phyloP scores from a whole-genome alignment of 352 stramenopile species.

The Phytophthora tentaculata region DNA sequence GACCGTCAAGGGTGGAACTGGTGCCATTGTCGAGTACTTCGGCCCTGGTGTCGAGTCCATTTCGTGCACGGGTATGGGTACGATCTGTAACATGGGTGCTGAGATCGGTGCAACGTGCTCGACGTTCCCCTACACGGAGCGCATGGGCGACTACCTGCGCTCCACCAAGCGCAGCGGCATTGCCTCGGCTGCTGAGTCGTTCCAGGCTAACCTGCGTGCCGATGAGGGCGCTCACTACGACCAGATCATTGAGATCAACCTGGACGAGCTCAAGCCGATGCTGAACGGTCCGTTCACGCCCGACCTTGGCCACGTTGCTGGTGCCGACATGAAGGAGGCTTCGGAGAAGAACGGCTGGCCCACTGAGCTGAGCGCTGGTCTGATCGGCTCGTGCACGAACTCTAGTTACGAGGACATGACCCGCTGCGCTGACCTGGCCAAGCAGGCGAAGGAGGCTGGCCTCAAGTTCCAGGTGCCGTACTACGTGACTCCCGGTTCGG shows the following conservation, averaged over 20 bases:
- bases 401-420: constrained; percentile 95
- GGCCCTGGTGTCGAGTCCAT: constrained; percentile 93
- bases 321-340: constrained; percentile 67
- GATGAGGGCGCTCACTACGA: constrained; percentile 94
- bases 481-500: constrained; percentile 92
- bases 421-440: constrained; percentile 88
- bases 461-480: constrained; percentile 94
- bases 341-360: constrained; percentile 92
- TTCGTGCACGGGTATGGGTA: constrained; percentile 94
- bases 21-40: constrained; percentile 95
- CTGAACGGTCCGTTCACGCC: constrained; percentile 94
- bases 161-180: constrained; percentile 91
- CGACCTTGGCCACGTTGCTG: constrained; percentile 88
- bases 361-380: constrained; percentile 87
- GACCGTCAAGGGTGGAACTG: constrained; percentile 94
- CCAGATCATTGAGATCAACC: constrained; percentile 94
- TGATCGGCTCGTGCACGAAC: constrained; percentile 96
- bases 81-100: constrained; percentile 96
- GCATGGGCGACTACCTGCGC: constrained; percentile 93
- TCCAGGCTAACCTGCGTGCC: constrained; percentile 86
- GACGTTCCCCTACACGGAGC: constrained; percentile 93
- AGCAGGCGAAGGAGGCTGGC: constrained; percentile 84
- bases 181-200: constrained; percentile 88
- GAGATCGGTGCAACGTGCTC: constrained; percentile 95
- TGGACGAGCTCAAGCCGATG: constrained; percentile 90